Evolutionary conservation across 371 early-diverging fungal genomes (phyloP).

Genomic region (Mucor irregularis): DNA sequence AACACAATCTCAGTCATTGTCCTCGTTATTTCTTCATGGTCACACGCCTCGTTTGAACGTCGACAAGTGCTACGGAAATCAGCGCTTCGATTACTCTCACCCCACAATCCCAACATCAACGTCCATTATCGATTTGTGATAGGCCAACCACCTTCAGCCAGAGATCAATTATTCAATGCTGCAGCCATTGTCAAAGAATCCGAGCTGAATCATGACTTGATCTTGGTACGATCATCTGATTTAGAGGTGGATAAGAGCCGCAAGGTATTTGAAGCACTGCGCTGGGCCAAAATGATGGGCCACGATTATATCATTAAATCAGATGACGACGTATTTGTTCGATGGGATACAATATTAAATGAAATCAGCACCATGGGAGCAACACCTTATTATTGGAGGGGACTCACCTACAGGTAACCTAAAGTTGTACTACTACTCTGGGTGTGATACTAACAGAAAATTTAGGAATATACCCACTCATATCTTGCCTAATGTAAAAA

Average conservation of each 20-base stretch:
- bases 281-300: slow-evolving; percentile 48
- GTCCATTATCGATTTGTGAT: slow-evolving; percentile 55
- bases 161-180: slow-evolving; percentile 36
- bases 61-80: slow-evolving; percentile 53
- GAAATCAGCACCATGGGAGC: slow-evolving; percentile 22
- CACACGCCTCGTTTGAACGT: slow-evolving; percentile 36
- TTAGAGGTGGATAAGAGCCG: slow-evolving; percentile 47
- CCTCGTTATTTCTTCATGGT: slow-evolving; percentile 61
- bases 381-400: slow-evolving; percentile 53
- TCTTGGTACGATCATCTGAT: slow-evolving; percentile 60
- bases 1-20: slow-evolving; percentile 31
- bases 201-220: slow-evolving; percentile 43
- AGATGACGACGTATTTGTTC: slow-evolving; percentile 60
- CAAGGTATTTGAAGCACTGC: slow-evolving; percentile 56
- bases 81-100: slow-evolving; percentile 34
- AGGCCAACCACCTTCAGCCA: slow-evolving; percentile 54
- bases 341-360: slow-evolving; percentile 51
- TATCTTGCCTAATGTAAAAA: slow-evolving; percentile 21
- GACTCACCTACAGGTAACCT: slow-evolving; percentile 35
- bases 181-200: slow-evolving; percentile 46
- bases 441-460: background rate
- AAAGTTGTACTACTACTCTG: too few relatives aligned
- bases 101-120: slow-evolving; percentile 9
- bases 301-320: slow-evolving; percentile 59
- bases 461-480: slow-evolving; percentile 48